Base-by-base conservation (phyloP, 495 filamentous ascomycete genomes). In the Chaetomium tenue region DNA sequence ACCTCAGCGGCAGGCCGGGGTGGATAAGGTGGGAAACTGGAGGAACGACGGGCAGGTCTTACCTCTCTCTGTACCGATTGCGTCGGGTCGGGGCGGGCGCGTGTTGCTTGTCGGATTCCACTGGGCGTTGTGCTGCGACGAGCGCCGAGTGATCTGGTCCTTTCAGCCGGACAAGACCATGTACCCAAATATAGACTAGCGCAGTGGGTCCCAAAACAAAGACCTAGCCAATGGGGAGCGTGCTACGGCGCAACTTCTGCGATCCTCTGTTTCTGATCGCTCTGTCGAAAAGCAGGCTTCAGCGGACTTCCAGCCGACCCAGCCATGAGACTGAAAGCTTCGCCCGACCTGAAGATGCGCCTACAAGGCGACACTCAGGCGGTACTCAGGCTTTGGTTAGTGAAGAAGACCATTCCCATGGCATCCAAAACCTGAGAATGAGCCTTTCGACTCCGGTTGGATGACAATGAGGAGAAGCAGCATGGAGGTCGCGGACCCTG, bases 41-140 rank as follows among this genome's bases (percentile, higher is more conserved):
- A 70, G 63, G 67, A 73, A 70, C 51, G 65, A 72, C 72, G 65
- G 65, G 68, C 72, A 71, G 72, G 72, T 76, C 74, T 76, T 76
- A 76, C 74, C 74, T 50, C 46, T 50, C 46, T 76, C 72, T 68
- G 72, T 71, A 66, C 70, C 71, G 66, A 70, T 47, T 64, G 55
- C 55, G 63, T 62, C 28, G 62, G 46, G 53, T 50, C 63, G 70
- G 67, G 71, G 46, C 44, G 44, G 66, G 65, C 68, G 72, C 64
- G 68, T 60, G 68, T 68, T 73, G 71, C 62, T 72, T 67, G 73
- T 70, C 69, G 62, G 71, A 70, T 72, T 75, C 67, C 70, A 70
- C 70, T 71, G 71, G 68, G 65, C 66, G 63, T 58, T 58, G 58
- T 61, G 18, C 61, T 66, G 59, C 63, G 67, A 70, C 66, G 50